Evolutionary conservation across 192 early-diverging fungal genomes (phyloP), one percentile per base, ranked within the genome.

Genomic region (Backusella morwellensis): DNA sequence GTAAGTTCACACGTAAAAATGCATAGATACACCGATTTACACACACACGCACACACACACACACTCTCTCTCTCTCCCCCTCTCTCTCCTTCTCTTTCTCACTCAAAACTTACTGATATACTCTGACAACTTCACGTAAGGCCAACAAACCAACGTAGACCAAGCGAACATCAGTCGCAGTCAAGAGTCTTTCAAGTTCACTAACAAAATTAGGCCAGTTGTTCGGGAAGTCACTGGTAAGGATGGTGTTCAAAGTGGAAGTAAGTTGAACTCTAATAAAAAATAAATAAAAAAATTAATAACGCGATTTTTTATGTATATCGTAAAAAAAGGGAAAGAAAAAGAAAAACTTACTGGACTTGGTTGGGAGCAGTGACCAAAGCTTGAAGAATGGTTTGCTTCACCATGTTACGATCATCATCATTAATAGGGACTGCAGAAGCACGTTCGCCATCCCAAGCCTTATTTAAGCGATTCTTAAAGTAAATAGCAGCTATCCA

Each of bases 121-220:
- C 83, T 81, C 91, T 94, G 52, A 95, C 90, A 3, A 95, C 89
- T 82, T 95, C 94, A 74, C 90, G 88, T 74, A 98, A 77, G 8
- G 93, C 93, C 63, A 93, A 77, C 12, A 98, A 84, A 44, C 96
- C 96, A 36, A 92, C 90, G 74, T 92, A 95, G 17, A 94, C 90
- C 34, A 82, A 83, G 75, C 88, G 85, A 40, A 86, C 85, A 77
- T 95, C 92, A 78, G 88, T 85, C 3, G 90, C 85, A 66, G 90
- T 83, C 26, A 96, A 83, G 50, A 92, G 77, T 67, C 84, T 79
- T 75, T 92, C 88, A 21, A 92, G 82, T 34, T 92, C 88, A 66
- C 80, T 84, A 23, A 93, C 86, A 75, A 93, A 96, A 66, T 91
- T 81, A 0, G 94, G 91, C 95, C 96, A 99, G 63, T 91, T 86